phyloP scores from a whole-genome alignment of 2,329 filamentous ascomycete genomes.

The Microdochium nivale region DNA sequence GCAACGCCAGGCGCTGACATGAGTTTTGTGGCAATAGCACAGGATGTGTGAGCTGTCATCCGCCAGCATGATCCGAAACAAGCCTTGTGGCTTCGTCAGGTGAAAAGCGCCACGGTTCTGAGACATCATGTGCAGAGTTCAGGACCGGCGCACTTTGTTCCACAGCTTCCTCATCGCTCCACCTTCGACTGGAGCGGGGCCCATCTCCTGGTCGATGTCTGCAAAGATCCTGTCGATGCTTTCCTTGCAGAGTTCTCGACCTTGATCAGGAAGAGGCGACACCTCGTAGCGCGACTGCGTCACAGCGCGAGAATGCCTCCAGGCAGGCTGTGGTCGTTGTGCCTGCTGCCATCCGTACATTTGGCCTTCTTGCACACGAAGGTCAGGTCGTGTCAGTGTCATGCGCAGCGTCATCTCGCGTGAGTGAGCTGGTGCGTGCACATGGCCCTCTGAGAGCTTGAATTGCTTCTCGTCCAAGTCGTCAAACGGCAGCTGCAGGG shows the following conservation, averaged over 20 bases:
- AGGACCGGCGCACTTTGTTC: constrained; percentile 45
- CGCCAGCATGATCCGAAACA: neutral
- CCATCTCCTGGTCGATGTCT: constrained; percentile 42
- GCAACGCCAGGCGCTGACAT: neutral
- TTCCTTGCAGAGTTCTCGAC: constrained; percentile 33
- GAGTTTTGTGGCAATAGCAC: neutral
- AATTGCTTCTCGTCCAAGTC: constrained; percentile 14
- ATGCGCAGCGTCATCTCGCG: constrained; percentile 94
- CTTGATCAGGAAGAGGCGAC: constrained; percentile 17
- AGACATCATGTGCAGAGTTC: neutral
- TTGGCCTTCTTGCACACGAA: constrained; percentile 65
- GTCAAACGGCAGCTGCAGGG: constrained; percentile 18
- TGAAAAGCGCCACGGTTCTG: neutral
- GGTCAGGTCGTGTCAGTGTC: constrained; percentile 85
- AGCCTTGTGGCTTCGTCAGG: neutral
- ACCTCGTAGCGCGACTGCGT: constrained; percentile 21
- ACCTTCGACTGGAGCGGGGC: constrained; percentile 35
- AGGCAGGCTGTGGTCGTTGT: constrained; percentile 16
- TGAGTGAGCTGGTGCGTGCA: constrained; percentile 46
- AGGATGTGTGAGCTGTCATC: neutral
- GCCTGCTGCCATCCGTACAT: constrained; percentile 60
- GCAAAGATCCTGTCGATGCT: constrained; percentile 45
- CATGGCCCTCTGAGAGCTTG: constrained; percentile 32
- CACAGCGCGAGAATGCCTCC: constrained; percentile 15
- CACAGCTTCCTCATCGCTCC: constrained; percentile 55